A percentile compares a stretch with the other conserved stretches of the same genome.
Evolutionary conservation across 306 rosid species (phyloP).

Genomic region (Herpetospermum pedunculosum): DNA sequence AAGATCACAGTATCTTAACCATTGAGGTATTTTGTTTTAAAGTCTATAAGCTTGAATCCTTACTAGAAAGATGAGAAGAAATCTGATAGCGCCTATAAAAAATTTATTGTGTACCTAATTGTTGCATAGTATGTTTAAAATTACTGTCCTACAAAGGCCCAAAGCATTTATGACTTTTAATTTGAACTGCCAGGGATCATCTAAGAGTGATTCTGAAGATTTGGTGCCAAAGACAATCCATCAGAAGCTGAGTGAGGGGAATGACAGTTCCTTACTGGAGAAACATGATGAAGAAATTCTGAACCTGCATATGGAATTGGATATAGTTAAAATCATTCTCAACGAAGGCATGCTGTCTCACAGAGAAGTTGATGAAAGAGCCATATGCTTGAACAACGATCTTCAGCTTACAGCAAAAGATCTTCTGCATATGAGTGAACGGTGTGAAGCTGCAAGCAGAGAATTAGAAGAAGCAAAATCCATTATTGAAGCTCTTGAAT

Average conservation of each 20-base stretch:
- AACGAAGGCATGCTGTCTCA: conserved; percentile 55
- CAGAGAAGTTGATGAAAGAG: conserved; percentile 45
- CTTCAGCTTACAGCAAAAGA: conserved; percentile 33
- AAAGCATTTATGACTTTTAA: not conserved
- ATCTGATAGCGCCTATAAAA: not conserved
- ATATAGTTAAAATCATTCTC: conserved; percentile 63
- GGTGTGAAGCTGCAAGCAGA: conserved; percentile 31
- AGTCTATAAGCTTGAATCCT: conserved; percentile 4
- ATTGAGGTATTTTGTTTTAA: conserved; percentile 35
- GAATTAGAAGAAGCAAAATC: conserved; percentile 55
- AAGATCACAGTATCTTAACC: conserved; percentile 16
- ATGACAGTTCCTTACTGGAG: conserved; percentile 21
- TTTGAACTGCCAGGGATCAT: conserved; percentile 23
- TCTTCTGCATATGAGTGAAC: conserved; percentile 30
- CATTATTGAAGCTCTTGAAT: conserved; percentile 64
- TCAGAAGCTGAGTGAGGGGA: conserved; percentile 14
- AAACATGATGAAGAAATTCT: conserved; percentile 59
- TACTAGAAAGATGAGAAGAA: not conserved
- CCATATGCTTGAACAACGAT: conserved; percentile 34
- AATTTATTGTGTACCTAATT: not conserved
- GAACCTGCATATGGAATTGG: conserved; percentile 69
- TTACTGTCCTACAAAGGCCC: not conserved
- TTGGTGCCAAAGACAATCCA: conserved; percentile 23
- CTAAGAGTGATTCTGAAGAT: conserved; percentile 16
- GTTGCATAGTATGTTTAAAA: not conserved